Conservation (phyloP, 2,329 filamentous ascomycete genomes). For the Akanthomyces muscarius region DNA sequence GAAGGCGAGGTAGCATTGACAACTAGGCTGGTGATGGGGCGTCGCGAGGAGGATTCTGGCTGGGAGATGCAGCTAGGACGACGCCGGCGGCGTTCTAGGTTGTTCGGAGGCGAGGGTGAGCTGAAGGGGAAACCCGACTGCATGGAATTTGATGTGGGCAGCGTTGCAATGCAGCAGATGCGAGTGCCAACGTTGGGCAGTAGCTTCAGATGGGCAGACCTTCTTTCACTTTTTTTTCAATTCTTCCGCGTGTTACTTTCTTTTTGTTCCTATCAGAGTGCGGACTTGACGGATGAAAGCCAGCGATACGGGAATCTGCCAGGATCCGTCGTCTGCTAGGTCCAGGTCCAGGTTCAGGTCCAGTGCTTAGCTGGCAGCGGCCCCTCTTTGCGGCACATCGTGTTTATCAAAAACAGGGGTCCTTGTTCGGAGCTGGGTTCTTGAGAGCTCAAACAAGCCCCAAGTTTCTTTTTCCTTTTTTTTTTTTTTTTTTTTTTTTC, state of each 20-base stretch:
- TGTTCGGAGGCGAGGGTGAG: neutral
- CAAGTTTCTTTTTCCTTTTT: neutral
- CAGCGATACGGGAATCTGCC: neutral
- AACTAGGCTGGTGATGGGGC: neutral
- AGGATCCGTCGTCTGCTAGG: neutral
- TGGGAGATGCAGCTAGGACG: neutral
- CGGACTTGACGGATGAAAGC: neutral
- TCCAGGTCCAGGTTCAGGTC: too few relatives aligned
- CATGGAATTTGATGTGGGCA: neutral
- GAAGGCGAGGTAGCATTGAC: neutral
- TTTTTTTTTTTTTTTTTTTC: too few relatives aligned
- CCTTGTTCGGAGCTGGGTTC: too few relatives aligned
- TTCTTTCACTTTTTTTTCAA: neutral
- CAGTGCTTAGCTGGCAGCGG: constrained; percentile 5
- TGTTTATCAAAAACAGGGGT: neutral
- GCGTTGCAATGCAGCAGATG: neutral
- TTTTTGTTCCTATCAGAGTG: too few relatives aligned
- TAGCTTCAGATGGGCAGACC: neutral
- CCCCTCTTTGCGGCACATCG: constrained; percentile 3
- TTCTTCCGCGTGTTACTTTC: neutral
- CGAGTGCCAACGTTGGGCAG: neutral
- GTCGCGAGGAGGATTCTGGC: neutral
- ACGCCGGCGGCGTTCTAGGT: too few relatives aligned
- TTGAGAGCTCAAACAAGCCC: too few relatives aligned
- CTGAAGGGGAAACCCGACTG: neutral